Evolutionary conservation across 495 filamentous ascomycete species (phyloP), one percentile per base, ranked within the genome.

Genomic region (Tetracladium setigerum): DNA sequence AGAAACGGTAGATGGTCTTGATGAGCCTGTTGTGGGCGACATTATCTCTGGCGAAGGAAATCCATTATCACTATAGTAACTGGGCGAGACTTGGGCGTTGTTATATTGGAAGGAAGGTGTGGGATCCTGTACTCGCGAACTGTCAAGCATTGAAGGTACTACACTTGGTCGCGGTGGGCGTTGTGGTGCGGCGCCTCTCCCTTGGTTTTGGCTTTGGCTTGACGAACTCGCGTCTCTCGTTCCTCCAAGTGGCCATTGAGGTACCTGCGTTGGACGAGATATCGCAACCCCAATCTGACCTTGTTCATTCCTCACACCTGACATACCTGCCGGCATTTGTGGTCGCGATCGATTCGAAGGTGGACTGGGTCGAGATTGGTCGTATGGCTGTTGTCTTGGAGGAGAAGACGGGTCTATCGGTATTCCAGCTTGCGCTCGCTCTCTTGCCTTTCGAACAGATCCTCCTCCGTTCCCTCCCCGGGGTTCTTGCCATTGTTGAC

Each of bases 141-240:
- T 60, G 63, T 73, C 73, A 39, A 70, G 61, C 37, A 74, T 76
- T 35, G 66, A 77, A 42, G 67, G 78, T 35, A 76, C 77, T 61
- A 66, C 66, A 56, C 68, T 79, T 52, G 83, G 84, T 34, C 81
- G 75, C 31, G 78, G 79, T 17, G 85, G 85, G 51, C 84, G 72
- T 61, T 78, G 77, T 10, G 84, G 84, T 35, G 82, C 74, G 53
- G 76, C 72, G 27, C 76, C 76, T 48, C 70, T 66, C 7, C 73
- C 73, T 55, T 71, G 64, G 45, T 73, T 75, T 36, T 44, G 46
- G 57, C 41, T 56, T 56, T 40, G 60, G 64, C 52, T 53, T 66
- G 52, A 54, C 65, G 43, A 61, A 57, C 58, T 16, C 50, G 60
- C 38, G 41, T 52, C 58, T 45, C 66, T 39, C 50, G 58, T 50